Evolutionary conservation across 805 yeast genomes (phyloP).

Genomic region (Saturnispora kantuleensis): DNA sequence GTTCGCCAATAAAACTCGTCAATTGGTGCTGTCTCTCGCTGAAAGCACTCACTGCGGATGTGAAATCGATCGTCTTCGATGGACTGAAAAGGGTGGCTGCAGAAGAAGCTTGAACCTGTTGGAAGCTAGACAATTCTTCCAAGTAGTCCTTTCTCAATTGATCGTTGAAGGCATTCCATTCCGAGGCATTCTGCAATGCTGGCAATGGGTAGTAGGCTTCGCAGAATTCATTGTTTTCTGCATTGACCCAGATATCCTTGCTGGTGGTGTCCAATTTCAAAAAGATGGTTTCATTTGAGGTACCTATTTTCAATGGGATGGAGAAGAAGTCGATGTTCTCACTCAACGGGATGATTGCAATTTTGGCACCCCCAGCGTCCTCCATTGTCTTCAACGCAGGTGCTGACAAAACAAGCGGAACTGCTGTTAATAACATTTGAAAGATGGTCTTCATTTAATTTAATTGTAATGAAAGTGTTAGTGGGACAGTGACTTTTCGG

Average conservation of each 20-base stretch:
- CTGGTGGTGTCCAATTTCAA: constrained; percentile 60
- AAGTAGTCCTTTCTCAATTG: constrained; percentile 2
- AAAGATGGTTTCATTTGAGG: constrained; percentile 39
- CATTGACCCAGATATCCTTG: constrained; percentile 52
- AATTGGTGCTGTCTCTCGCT: constrained; percentile 6
- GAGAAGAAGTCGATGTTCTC: constrained; percentile 22
- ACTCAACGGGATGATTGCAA: background rate
- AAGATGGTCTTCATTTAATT: too few species aligned
- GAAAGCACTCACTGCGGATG: constrained; percentile 1
- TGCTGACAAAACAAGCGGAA: background rate
- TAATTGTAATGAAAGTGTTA: too few species aligned
- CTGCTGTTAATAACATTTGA: too few species aligned
- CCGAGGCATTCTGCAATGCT: constrained; percentile 1
- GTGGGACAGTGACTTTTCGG: too few species aligned
- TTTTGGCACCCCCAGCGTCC: background rate
- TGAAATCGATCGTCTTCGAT: background rate
- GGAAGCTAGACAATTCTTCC: constrained; percentile 5
- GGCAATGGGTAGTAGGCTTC: constrained; percentile 9
- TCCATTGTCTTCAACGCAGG: background rate
- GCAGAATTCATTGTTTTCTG: constrained; percentile 11
- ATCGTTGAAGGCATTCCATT: constrained; percentile 5
- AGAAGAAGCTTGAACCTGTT: background rate
- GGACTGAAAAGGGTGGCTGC: background rate
- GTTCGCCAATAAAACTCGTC: constrained; percentile 3
- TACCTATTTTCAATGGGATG: constrained; percentile 38